These are phyloP conservation scores for Fusarium fujikuroi DNA, from an alignment of 2,329 filamentous ascomycete species.

Conservation along the genomic window DNA sequence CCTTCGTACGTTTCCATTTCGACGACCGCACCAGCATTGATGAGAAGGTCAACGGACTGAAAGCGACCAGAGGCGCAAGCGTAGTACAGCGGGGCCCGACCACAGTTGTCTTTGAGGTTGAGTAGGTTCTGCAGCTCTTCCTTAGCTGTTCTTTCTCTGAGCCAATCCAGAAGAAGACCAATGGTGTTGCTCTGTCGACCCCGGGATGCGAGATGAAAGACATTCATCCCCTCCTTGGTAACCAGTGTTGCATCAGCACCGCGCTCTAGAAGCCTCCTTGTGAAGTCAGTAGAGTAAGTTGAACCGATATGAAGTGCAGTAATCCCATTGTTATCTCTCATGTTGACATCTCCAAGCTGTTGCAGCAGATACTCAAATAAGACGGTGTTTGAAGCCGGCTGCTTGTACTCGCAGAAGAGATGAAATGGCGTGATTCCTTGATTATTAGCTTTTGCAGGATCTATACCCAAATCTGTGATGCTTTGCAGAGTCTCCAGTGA, in stretches of 20 bases:
- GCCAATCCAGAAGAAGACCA: conserved; percentile 42
- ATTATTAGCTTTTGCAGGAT: not conserved
- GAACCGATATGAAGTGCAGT: conserved; percentile 42
- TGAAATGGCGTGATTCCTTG: not conserved
- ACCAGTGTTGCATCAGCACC: conserved; percentile 49
- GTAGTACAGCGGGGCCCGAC: conserved; percentile 38
- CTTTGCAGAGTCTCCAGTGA: not conserved
- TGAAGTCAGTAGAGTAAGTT: conserved; percentile 28
- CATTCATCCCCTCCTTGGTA: conserved; percentile 50
- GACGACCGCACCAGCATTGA: conserved; percentile 41
- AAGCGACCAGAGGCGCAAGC: conserved; percentile 42
- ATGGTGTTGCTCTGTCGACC: conserved; percentile 49
- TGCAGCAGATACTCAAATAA: not conserved
- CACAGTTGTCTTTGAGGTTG: not conserved
- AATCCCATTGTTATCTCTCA: conserved; percentile 22
- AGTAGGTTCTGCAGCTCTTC: not conserved
- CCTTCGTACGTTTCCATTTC: conserved; percentile 28
- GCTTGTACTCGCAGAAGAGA: not conserved
- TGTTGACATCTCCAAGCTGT: not conserved
- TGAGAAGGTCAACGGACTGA: conserved; percentile 43
- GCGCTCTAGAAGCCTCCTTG: conserved; percentile 47
- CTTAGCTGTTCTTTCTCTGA: not conserved
- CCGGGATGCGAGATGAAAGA: conserved; percentile 54
- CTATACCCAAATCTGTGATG: not conserved
- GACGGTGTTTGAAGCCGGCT: not conserved